Base-by-base conservation (phyloP, 441 rosid species). In the Bocquillonia castaneifolia region DNA sequence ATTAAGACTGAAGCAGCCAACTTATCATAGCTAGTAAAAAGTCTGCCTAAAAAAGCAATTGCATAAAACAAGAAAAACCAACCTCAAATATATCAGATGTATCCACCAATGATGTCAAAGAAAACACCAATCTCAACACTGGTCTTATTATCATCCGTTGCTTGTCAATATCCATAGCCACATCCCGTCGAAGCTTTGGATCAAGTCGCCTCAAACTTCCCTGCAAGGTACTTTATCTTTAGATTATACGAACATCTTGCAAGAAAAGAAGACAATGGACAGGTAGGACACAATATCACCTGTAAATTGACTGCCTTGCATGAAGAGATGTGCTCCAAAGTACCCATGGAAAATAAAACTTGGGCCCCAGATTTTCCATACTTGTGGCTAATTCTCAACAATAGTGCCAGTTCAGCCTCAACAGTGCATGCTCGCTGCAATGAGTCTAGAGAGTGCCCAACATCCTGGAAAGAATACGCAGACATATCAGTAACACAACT, bases 311-410 rank as follows among this genome's bases (percentile, higher is more conserved):
- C 76, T 55, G 86, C 93, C 81, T 59, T 86, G 82, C 92, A 90
- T 47, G 98, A 92, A 71, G 91, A 75, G 34, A 94, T 80, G 75
- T 88, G 94, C 76, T 90, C 98, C 83, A 92, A 74, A 57, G 91
- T 85, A 73, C 94, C 92, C 98, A 94, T 94, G 64, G 97, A 88
- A 79, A 90, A 88, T 55, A 94, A 81, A 72, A 94, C 92, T 75
- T 87, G 96, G 42, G 93, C 90, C 68, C 99, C 99, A 44, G 98
- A 83, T 79, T 90, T 94, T 55, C 96, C 94, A 75, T 92, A 94
- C 70, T 88, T 94, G 79, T 88, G 88, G 74, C 97, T 86, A 74
- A 94, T 90, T 81, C 99, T 87, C 76, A 92, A 75, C 55, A 94
- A 80, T 61, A 94, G 77, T 52, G 94, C 90, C 44, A 94, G 74